Evolutionary conservation across 768 basidiomycete species (phyloP).

Genomic region (Trametes cinnabarina): DNA sequence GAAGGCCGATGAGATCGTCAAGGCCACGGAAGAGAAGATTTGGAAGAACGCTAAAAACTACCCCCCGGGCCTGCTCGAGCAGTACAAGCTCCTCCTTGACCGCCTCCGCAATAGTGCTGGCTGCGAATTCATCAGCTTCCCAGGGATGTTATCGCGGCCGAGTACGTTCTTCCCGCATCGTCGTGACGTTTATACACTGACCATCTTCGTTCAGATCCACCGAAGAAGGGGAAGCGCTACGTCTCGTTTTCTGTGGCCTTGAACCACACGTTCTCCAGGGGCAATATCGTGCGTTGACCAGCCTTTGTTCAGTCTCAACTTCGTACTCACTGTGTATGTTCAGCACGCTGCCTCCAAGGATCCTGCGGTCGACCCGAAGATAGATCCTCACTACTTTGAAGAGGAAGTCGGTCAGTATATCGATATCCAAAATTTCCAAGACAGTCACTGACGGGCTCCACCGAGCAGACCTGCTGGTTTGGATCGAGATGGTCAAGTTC

Average conservation of each 20-base stretch:
- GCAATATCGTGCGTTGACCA: slow-evolving; percentile 41
- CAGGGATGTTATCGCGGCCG: slow-evolving; percentile 24
- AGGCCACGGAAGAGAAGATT: slow-evolving; percentile 26
- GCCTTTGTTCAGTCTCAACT: not conserved
- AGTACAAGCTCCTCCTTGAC: slow-evolving; percentile 39
- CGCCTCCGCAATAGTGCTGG: slow-evolving; percentile 28
- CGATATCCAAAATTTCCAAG: not conserved
- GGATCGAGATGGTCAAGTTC: slow-evolving; percentile 32
- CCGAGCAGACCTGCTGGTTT: slow-evolving; percentile 28
- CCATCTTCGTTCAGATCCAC: slow-evolving; percentile 27
- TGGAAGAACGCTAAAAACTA: slow-evolving; percentile 22
- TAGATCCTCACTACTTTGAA: slow-evolving; percentile 35
- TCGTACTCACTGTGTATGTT: not conserved
- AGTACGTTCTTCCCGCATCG: slow-evolving; percentile 24
- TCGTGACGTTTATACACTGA: not conserved
- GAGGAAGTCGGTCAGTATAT: slow-evolving; percentile 27
- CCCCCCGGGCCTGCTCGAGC: slow-evolving; percentile 38
- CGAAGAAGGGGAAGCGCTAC: slow-evolving; percentile 42
- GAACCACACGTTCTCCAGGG: slow-evolving; percentile 49
- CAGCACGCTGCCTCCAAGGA: slow-evolving; percentile 33
- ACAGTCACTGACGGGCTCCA: not conserved
- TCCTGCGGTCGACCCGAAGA: slow-evolving; percentile 27
- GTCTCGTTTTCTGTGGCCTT: slow-evolving; percentile 35
- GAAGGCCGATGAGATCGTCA: slow-evolving; percentile 23
- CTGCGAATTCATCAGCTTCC: slow-evolving; percentile 35